Base-by-base conservation (phyloP, 768 basidiomycete genomes). In the Scleroderma bovista region DNA sequence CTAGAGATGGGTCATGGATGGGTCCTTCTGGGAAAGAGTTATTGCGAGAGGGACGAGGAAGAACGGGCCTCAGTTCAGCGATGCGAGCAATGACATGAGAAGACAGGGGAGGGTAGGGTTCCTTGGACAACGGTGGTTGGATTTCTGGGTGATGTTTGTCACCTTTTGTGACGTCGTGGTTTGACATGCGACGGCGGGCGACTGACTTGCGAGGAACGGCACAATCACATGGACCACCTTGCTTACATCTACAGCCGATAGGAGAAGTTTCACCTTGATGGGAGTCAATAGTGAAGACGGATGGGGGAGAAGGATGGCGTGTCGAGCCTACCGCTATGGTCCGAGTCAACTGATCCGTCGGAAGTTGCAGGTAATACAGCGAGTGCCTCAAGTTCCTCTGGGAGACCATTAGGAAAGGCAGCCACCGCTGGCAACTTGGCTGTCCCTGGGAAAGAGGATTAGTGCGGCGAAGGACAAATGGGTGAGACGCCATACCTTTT, bases 351-450 rank as follows among this genome's bases (percentile, higher is more conserved):
- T 44, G 72, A 72, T 55, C 75, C 72, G 57, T 83, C 81, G 45
- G 75, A 73, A 20, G 66, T 60, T 56, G 57, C 50, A 51, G 62
- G 65, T 49, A 68, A 46, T 42, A 66, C 52, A 47, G 61, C 67
- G 47, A 67, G 57, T 74, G 81, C 76, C 75, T 77, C 83, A 72
- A 84, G 74, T 67, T 78, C 77, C 66, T 78, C 74, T 16, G 85
- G 83, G 36, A 90, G 75, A 70, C 88, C 88, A 60, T 84, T 72
- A 54, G 88, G 88, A 73, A 88, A 90, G 74, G 87, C 76, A 76
- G 88, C 85, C 72, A 77, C 71, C 60, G 79, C 78, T 60, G 79
- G 76, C 62, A 83, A 72, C 72, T 79, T 80, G 54, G 74, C 78
- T 57, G 69, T 71, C 60, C 77, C 85, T 85, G 44, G 34, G 59